A percentile compares a stretch with the other conserved stretches of the same genome.
Evolutionary conservation across 345 rosid genomes (phyloP).

Genomic region (Boechera divaricarpa): DNA sequence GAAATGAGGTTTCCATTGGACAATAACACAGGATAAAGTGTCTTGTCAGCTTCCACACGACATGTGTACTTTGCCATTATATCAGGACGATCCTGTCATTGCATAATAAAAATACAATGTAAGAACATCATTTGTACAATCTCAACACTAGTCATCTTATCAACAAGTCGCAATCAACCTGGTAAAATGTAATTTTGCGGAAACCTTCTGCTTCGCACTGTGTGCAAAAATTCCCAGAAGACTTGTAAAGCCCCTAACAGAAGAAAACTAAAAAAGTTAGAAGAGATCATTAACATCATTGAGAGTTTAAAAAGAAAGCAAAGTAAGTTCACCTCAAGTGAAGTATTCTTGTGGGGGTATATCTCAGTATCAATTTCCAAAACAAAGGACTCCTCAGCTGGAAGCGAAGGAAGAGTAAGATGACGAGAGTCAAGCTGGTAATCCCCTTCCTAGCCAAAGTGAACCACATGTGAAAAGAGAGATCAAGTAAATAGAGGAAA

Average conservation of each 20-base stretch:
- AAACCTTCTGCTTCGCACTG: slow-evolving; percentile 99
- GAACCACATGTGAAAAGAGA: slow-evolving; percentile 4
- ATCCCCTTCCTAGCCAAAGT: slow-evolving; percentile 63
- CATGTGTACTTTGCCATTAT: slow-evolving; percentile 95
- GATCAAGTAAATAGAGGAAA: not conserved
- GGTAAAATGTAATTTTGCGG: slow-evolving; percentile 90
- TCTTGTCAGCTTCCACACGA: slow-evolving; percentile 90
- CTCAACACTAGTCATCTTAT: slow-evolving; percentile 16
- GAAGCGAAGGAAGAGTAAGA: slow-evolving; percentile 71
- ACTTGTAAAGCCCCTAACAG: slow-evolving; percentile 88
- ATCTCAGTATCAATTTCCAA: slow-evolving; percentile 86
- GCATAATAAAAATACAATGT: slow-evolving; percentile 37
- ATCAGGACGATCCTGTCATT: slow-evolving; percentile 89
- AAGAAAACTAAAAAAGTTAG: slow-evolving; percentile 1
- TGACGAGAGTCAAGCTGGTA: slow-evolving; percentile 67
- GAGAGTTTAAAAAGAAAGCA: not conserved
- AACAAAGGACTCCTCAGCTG: slow-evolving; percentile 61
- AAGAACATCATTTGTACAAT: slow-evolving; percentile 26
- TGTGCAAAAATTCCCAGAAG: slow-evolving; percentile 94
- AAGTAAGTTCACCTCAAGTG: slow-evolving; percentile 67
- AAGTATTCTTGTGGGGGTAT: slow-evolving; percentile 89
- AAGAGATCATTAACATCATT: slow-evolving; percentile 13
- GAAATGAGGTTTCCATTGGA: slow-evolving; percentile 93
- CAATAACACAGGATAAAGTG: slow-evolving; percentile 81
- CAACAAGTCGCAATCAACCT: slow-evolving; percentile 54